Evolutionary conservation across 371 early-diverging fungal species (phyloP).

Genomic region (Mortierella sp.): DNA sequence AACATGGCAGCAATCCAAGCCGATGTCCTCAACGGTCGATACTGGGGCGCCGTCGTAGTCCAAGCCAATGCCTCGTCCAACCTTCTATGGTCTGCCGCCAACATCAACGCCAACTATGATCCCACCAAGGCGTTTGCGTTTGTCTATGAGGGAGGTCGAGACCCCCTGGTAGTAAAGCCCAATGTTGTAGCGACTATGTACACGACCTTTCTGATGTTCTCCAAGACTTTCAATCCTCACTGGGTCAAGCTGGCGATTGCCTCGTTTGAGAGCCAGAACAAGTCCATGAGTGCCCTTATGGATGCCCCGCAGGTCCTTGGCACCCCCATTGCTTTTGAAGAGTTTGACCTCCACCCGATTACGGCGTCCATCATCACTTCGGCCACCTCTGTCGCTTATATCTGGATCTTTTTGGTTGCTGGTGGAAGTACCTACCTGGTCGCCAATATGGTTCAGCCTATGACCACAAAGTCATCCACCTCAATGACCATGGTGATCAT

Average conservation of each 20-base stretch:
- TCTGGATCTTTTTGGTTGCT: conserved; percentile 54
- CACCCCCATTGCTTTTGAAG: conserved; percentile 52
- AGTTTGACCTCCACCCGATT: conserved; percentile 44
- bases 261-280: background rate
- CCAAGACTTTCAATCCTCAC: conserved; percentile 38
- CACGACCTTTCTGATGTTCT: conserved; percentile 38
- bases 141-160: conserved; percentile 48
- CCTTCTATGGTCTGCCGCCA: conserved; percentile 21
- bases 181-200: conserved; percentile 47
- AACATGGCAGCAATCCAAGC: conserved; percentile 23
- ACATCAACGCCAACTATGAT: conserved; percentile 25
- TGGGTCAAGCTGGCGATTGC: conserved; percentile 33
- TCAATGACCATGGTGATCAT: conserved; percentile 27
- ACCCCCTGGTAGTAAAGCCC: conserved; percentile 45
- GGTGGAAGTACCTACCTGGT: conserved; percentile 55
- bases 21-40: conserved; percentile 29
- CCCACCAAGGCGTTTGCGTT: conserved; percentile 43
- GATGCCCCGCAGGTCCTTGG: conserved; percentile 39
- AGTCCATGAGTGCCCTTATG: conserved; percentile 10
- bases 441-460: conserved; percentile 42
- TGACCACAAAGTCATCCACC: conserved; percentile 28
- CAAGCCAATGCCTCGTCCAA: conserved; percentile 36
- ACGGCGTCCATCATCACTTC: conserved; percentile 46
- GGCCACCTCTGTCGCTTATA: conserved; percentile 51
- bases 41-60: conserved; percentile 54